Conservation (phyloP, 1,139 yeast species). For the Sugiyamaella novakii region DNA sequence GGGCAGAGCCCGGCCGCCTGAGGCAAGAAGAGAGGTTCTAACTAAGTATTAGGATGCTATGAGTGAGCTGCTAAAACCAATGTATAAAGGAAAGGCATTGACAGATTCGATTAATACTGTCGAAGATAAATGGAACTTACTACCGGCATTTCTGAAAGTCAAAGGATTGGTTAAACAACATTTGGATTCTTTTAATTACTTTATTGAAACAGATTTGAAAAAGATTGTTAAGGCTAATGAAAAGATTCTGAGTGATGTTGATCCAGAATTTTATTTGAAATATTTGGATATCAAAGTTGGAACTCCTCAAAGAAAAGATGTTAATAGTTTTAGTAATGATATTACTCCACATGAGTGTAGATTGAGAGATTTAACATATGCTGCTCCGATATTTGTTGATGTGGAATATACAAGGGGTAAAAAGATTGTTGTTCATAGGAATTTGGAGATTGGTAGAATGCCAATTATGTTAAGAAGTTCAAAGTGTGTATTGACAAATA, state of each 20-base stretch:
- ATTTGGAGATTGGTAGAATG: constrained; percentile 95
- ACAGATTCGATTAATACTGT: constrained; percentile 90
- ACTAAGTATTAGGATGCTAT: constrained; percentile 35
- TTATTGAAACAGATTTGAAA: constrained; percentile 89
- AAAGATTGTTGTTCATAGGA: constrained; percentile 84
- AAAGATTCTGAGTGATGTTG: constrained; percentile 86
- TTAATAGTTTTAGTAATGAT: constrained; percentile 45
- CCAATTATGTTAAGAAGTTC: constrained; percentile 95
- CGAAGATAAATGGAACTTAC: constrained; percentile 89
- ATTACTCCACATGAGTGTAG: constrained; percentile 97
- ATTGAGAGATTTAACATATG: constrained; percentile 88
- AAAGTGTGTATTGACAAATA: constrained; percentile 82
- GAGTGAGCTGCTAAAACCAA: constrained; percentile 74
- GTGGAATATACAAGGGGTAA: constrained; percentile 95
- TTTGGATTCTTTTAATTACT: constrained; percentile 92
- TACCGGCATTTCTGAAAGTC: constrained; percentile 93
- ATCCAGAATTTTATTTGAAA: constrained; percentile 92
- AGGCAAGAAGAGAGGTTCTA: too few species aligned
- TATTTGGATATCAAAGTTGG: constrained; percentile 90
- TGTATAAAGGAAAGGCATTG: constrained; percentile 79
- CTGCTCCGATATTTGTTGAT: constrained; percentile 96
- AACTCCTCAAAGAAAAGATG: constrained; percentile 56
- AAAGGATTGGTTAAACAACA: constrained; percentile 97
- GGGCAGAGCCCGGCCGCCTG: too few species aligned
- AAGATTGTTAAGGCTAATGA: constrained; percentile 92